Evolutionary conservation across 2,329 filamentous ascomycete genomes (phyloP).

Genomic region (Ophiocordyceps camponoti-rufipedis): DNA sequence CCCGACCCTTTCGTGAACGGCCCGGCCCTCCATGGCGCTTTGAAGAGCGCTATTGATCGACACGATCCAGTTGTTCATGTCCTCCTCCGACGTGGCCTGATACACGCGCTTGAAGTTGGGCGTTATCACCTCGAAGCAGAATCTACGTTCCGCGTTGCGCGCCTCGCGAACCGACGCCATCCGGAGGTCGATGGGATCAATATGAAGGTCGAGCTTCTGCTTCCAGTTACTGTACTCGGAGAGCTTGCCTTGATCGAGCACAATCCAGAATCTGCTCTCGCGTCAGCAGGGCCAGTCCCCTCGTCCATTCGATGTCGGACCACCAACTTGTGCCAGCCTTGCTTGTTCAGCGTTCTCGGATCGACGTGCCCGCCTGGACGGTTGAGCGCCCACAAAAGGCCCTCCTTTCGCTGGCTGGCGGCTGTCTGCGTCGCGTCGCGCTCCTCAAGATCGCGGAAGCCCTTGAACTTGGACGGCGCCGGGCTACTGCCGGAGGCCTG

Average conservation of each 20-base stretch:
- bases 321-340: slow-evolving; percentile 93
- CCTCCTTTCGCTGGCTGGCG: slow-evolving; percentile 65
- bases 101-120: slow-evolving; percentile 92
- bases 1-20: slow-evolving; percentile 34
- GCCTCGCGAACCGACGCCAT: slow-evolving; percentile 96
- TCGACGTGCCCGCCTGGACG: slow-evolving; percentile 88
- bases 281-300: background rate
- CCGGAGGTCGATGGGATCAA: slow-evolving; percentile 91
- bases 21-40: slow-evolving; percentile 76
- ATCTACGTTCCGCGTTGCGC: slow-evolving; percentile 80
- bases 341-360: slow-evolving; percentile 86
- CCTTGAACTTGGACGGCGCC: slow-evolving; percentile 54
- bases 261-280: slow-evolving; percentile 74
- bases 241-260: slow-evolving; percentile 86
- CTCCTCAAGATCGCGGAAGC: slow-evolving; percentile 83
- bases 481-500: slow-evolving; percentile 30
- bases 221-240: slow-evolving; percentile 99
- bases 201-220: slow-evolving; percentile 86
- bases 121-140: slow-evolving; percentile 97
- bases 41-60: slow-evolving; percentile 96
- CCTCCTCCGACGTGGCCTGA: slow-evolving; percentile 92
- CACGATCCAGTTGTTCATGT: slow-evolving; percentile 92
- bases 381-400: slow-evolving; percentile 84
- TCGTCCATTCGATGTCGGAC: background rate
- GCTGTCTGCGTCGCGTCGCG: slow-evolving; percentile 40